A percentile compares a stretch with the other conserved stretches of the same genome.
These are phyloP conservation scores for Trichosporon sp. DNA, from an alignment of 1,284 basidiomycete species.

Conservation along the genomic window DNA sequence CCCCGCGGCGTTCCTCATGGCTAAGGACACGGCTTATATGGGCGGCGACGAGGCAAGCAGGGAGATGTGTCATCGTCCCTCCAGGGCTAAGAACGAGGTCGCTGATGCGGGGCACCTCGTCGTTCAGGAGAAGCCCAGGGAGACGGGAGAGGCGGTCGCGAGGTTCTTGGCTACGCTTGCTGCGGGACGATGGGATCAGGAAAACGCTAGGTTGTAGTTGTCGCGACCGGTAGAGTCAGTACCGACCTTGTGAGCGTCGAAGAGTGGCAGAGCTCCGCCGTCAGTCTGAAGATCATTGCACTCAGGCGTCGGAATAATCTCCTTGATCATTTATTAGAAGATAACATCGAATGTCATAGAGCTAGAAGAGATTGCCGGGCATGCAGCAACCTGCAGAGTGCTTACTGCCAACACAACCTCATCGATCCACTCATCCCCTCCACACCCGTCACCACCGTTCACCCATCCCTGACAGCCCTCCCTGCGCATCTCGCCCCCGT, in stretches of 20 bases:
- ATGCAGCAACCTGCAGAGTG: too few relatives aligned
- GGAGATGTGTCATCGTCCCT: constrained; percentile 34
- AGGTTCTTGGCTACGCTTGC: constrained; percentile 27
- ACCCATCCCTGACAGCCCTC: too few relatives aligned
- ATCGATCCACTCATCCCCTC: too few relatives aligned
- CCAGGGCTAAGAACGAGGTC: constrained; percentile 28
- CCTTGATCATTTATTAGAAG: too few relatives aligned
- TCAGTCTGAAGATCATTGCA: too few relatives aligned
- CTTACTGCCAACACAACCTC: too few relatives aligned
- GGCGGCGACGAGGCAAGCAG: constrained; percentile 15
- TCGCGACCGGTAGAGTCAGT: not conserved
- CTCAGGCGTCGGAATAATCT: too few relatives aligned
- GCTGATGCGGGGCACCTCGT: constrained; percentile 33
- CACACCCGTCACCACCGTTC: too few relatives aligned
- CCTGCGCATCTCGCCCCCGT: too few relatives aligned
- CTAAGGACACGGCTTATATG: constrained; percentile 25
- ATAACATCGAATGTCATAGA: too few relatives aligned
- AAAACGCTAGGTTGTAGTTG: not conserved
- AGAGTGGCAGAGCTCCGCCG: too few relatives aligned
- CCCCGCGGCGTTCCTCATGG: constrained; percentile 36
- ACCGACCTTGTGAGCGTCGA: not conserved
- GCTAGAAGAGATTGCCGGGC: too few relatives aligned
- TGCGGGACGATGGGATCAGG: constrained; percentile 8
- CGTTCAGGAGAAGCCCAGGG: constrained; percentile 38
- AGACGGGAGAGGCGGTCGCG: constrained; percentile 29